Conservation (phyloP, 345 rosid species). For the Aegle marmelos region DNA sequence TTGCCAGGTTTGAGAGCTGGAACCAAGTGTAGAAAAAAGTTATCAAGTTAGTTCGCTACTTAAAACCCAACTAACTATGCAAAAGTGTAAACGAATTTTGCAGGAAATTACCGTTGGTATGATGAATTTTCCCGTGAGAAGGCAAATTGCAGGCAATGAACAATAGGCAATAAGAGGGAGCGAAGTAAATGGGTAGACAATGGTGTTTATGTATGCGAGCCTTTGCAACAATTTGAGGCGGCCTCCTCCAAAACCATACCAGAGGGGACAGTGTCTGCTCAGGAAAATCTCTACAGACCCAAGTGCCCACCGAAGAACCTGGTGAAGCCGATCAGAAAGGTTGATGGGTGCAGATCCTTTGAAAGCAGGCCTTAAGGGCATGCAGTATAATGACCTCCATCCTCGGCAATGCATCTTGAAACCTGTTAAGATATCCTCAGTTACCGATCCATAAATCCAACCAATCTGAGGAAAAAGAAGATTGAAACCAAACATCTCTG, state of each 20-base stretch:
- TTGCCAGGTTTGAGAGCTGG: slow-evolving; percentile 93
- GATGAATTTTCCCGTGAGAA: slow-evolving; percentile 95
- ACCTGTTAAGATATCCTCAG: slow-evolving; percentile 94
- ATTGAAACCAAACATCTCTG: slow-evolving; percentile 6
- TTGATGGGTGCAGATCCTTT: slow-evolving; percentile 99
- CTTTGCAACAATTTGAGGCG: slow-evolving; percentile 94
- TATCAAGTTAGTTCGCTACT: background rate
- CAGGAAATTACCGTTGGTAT: slow-evolving; percentile 74
- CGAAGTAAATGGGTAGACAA: slow-evolving; percentile 97
- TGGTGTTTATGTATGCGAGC: slow-evolving; percentile 85
- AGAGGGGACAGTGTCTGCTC: slow-evolving; percentile 92
- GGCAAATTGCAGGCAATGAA: slow-evolving; percentile 88
- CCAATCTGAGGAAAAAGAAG: slow-evolving; percentile 57
- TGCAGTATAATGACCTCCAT: slow-evolving; percentile 96
- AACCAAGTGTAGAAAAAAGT: background rate
- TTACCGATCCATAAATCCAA: slow-evolving; percentile 96
- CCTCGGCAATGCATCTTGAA: slow-evolving; percentile 99
- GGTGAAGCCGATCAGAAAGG: slow-evolving; percentile 88
- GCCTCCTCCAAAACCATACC: slow-evolving; percentile 97
- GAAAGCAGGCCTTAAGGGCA: slow-evolving; percentile 97
- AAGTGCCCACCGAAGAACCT: slow-evolving; percentile 98
- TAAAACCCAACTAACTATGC: background rate
- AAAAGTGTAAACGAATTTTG: background rate
- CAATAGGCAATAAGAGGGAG: slow-evolving; percentile 94
- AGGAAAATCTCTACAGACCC: slow-evolving; percentile 96